Base-by-base conservation (phyloP, 768 basidiomycete species). In the Solioccasus polychromus region DNA sequence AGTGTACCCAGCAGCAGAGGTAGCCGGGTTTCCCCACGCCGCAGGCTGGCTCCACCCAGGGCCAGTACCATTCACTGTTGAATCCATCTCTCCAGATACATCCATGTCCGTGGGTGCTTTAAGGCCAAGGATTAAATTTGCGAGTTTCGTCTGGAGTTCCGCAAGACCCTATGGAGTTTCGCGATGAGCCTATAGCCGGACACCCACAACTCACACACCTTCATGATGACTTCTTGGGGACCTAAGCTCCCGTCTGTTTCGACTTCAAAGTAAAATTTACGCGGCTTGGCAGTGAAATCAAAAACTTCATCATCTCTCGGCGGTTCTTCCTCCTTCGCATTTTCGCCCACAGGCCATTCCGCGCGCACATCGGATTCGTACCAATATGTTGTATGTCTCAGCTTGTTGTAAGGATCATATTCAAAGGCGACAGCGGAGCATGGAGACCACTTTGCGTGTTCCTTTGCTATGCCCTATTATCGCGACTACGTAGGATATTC, bases 391-490 rank as follows among this genome's bases (percentile, higher is more conserved):
- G 96, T 98, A 68, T 99, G 96, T 42, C 93, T 82, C 25, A 99
- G 75, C 66, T 92, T 92, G 71, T 99, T 99, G 73, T 97, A 79
- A 11, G 96, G 96, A 67, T 99, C 96, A 52, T 99, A 99, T 70
- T 99, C 96, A 53, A 95, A 98, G 8, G 85, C 82, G 15, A 99
- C 85, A 8, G 96, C 92, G 2, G 92, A 88, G 49, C 93, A 89
- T 11, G 96, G 95, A 0, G 92, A 95, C 92, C 95, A 99, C 70
- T 99, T 99, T 11, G 96, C 93, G 62, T 99, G 96, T 64, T 96
- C 92, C 73, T 97, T 97, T 4, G 95, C 92, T 48, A 96, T 85
- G 32, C 95, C 95, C 95, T 97, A 58, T n/a, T 28, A 35, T 18
- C 18, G 12, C 25, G 19, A 18, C 26, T 42, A 32, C 36, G 47